Conservation (phyloP, 2,329 filamentous ascomycete genomes). For the Colletotrichum tabaci region DNA sequence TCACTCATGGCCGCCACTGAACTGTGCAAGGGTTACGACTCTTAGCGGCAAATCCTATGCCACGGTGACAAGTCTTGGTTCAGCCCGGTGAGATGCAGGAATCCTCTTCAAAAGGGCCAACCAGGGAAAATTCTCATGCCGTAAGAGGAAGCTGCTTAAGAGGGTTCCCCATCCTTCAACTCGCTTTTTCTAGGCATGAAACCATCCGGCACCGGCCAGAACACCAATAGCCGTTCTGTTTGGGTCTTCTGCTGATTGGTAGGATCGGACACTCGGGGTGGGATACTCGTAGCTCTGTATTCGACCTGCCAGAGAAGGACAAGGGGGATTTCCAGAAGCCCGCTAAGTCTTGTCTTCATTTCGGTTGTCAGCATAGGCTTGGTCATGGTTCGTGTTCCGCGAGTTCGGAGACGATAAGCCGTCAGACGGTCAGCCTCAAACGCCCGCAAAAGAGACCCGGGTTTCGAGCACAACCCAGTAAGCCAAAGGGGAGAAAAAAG, state of each 20-base stretch:
- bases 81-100: conserved; percentile 4
- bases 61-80: not conserved
- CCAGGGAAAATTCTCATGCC: not conserved
- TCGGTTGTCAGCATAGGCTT: not conserved
- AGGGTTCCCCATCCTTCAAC: conserved; percentile 23
- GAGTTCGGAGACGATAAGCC: not conserved
- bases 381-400: not conserved
- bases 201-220: not conserved
- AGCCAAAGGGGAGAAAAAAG: not conserved
- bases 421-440: not conserved
- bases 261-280: conserved; percentile 15
- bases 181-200: not conserved
- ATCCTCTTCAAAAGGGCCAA: conserved; percentile 2
- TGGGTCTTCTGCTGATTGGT: not conserved
- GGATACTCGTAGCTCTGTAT: not conserved
- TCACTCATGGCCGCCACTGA: not conserved
- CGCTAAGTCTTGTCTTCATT: not conserved
- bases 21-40: not conserved
- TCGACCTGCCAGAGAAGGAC: conserved; percentile 11
- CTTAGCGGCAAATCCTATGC: conserved; percentile 31
- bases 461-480: not conserved
- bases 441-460: not conserved
- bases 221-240: too few relatives aligned
- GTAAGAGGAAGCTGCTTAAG: conserved; percentile 15
- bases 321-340: not conserved